Base-by-base conservation (phyloP, 352 stramenopile genomes). In the Pythium vanterpoolii region DNA sequence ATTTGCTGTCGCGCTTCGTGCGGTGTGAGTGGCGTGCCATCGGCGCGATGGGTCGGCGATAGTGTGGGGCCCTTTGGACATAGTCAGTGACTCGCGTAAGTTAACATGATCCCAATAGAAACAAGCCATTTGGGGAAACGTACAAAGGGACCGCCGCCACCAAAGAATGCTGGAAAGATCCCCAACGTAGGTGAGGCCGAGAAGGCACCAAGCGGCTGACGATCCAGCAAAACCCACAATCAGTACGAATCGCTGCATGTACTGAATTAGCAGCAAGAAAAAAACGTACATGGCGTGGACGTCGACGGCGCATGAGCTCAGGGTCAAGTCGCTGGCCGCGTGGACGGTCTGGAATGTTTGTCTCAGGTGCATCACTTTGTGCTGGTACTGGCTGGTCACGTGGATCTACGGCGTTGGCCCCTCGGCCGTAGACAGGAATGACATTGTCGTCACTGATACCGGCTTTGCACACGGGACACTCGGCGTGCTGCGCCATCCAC, bases 391-490 rank as follows among this genome's bases (percentile, higher is more conserved):
- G 39, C 30, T 61, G 33, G 19, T 18, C 77, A 72, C 81, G 64
- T 31, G 87, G 83, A 64, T 96, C 87, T 8, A 79, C 66, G 21
- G 78, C 62, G 33, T 92, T 79, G n/a, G 77, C 62, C 18, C 85
- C 85, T 52, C 87, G 71, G 27, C 83, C 80, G 66, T 96, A 97
- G 5, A 97, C 80, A 0, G 89, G 89, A 46, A 97, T 90, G 21
- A 97, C 85, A 51, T 96, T 97, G 28, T 93, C 86, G 43, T 88
- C 77, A 30, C 79, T 95, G 28, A 96, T 87, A 43, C 87, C 87
- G 30, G 89, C 89, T 63, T 97, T 97, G 77, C 89, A 97, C 56
- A 97, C 87, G 8, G 89, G 89, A 40, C 89, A 97, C 62, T 95
- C 84, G 30, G 76, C 83, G 53, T 91, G 87, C 26, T 77, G 77